Base-by-base conservation (phyloP, 352 stramenopile species). In the Globisporangium parvum region DNA sequence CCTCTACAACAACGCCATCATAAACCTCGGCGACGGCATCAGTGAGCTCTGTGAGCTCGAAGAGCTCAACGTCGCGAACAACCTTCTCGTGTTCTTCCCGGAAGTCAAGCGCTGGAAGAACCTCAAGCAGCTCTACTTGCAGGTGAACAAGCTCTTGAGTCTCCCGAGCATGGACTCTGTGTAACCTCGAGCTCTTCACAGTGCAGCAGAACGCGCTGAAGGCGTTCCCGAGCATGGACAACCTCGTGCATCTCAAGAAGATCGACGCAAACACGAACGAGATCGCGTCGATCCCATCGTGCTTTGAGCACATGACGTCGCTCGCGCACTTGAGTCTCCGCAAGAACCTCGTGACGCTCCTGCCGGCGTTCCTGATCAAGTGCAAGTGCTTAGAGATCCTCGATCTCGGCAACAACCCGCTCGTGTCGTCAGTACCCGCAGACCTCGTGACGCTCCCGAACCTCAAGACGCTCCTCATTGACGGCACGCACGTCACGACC, bases 201-300 rank as follows among this genome's bases (percentile, higher is more conserved):
- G 60, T 76, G 5, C 73, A 89, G 50, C 69, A 83, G 47, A 95
- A 93, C 46, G 58, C 66, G 20, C 63, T 95, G 10, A 67, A 64
- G 42, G 67, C 65, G 26, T 63, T 91, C 45, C 85, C 77, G 14
- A 73, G 56, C 46, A 87, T 92, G 77, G 66, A 75, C 24, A 83
- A 74, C 14, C 64, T 89, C 31, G 66, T 75, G 6, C 66, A 75
- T 28, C 53, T 95, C 31, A 77, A 84, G 50, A 91, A 85, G 63
- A 76, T 95, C 10, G 85, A 95, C 51, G 67, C 87, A 33, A 88
- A 81, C 52, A 86, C 68, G 42, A 93, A 95, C 59, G 65, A 66
- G 40, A 81, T 93, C 55, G 42, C 56, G 1, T 48, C 61, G 8
- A 64, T 92, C 6, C 79, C 85, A 5, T 41, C 62, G 14, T 71